phyloP scores from a whole-genome alignment of 805 yeast genomes.

The Wickerhamiella australiensis region DNA sequence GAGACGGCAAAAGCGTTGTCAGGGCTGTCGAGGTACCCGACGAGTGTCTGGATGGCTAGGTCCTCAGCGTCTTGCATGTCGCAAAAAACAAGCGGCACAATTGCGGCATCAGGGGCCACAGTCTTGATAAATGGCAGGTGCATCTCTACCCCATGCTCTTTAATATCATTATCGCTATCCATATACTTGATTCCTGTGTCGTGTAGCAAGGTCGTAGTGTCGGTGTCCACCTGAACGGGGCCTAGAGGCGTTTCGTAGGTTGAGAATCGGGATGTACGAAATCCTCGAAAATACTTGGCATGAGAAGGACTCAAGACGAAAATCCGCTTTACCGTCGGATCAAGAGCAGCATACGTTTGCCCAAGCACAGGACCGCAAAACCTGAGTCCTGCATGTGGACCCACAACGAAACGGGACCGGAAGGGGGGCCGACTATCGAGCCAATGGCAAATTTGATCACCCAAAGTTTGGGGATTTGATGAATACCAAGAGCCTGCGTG shows the following conservation, averaged over 20 bases:
- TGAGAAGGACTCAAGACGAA: constrained; percentile 90
- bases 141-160: constrained; percentile 92
- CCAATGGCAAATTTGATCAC: constrained; percentile 39
- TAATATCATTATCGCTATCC: constrained; percentile 47
- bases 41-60: constrained; percentile 33
- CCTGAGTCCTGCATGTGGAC: constrained; percentile 84
- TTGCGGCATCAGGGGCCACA: constrained; percentile 34
- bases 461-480: constrained; percentile 36
- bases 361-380: constrained; percentile 73
- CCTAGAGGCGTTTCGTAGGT: constrained; percentile 78
- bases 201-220: constrained; percentile 16
- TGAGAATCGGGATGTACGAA: constrained; percentile 42
- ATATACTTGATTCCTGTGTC: constrained; percentile 18
- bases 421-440: constrained; percentile 30
- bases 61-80: constrained; percentile 36
- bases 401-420: constrained; percentile 36
- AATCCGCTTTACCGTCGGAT: constrained; percentile 45
- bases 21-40: constrained; percentile 42
- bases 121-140: constrained; percentile 62
- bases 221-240: constrained; percentile 49
- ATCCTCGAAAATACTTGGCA: constrained; percentile 63
- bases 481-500: constrained; percentile 93
- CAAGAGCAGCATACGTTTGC: constrained; percentile 63
- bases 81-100: constrained; percentile 76
- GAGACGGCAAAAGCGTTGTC: constrained; percentile 63